These are phyloP conservation scores for Suzukiozyma palmioleophila DNA, from an alignment of 1,139 yeast genomes.

Conservation along the genomic window DNA sequence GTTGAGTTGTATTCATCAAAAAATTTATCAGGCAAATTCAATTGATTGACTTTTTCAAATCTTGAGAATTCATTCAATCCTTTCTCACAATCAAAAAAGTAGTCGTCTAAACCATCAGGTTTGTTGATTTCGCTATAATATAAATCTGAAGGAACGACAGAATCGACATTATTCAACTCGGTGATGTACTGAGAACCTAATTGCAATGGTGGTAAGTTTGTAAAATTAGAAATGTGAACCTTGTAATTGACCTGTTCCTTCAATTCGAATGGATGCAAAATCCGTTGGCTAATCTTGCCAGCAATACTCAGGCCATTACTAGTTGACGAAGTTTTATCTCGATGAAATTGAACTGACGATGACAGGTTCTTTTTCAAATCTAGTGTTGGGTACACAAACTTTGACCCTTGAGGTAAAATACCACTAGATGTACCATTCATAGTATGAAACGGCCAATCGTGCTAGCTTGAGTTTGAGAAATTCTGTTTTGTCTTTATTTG, in stretches of 20 bases:
- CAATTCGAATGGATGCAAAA: constrained; percentile 36
- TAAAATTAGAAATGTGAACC: constrained; percentile 41
- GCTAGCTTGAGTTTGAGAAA: constrained; percentile 1
- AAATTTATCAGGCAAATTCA: constrained; percentile 78
- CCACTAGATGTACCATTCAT: constrained; percentile 3
- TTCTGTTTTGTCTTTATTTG: not conserved
- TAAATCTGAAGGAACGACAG: constrained; percentile 43
- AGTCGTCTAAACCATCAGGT: constrained; percentile 39
- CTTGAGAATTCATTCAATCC: constrained; percentile 61
- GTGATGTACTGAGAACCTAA: constrained; percentile 42
- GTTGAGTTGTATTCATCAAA: constrained; percentile 72
- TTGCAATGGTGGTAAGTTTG: constrained; percentile 39
- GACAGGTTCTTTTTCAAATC: constrained; percentile 24
- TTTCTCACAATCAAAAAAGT: constrained; percentile 37
- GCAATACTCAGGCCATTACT: constrained; percentile 17
- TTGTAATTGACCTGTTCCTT: constrained; percentile 43
- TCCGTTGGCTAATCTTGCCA: constrained; percentile 27
- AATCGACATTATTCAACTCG: constrained; percentile 42
- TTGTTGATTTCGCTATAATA: constrained; percentile 38
- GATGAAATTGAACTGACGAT: constrained; percentile 37
- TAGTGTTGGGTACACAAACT: constrained; percentile 34
- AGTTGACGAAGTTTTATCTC: constrained; percentile 22
- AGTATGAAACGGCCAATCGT: constrained; percentile 1
- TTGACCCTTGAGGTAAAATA: constrained; percentile 9
- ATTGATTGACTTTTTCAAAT: constrained; percentile 65